These are phyloP conservation scores for Teratosphaeria gauchensis DNA, from an alignment of 2,329 filamentous ascomycete species.

Conservation along the genomic window DNA sequence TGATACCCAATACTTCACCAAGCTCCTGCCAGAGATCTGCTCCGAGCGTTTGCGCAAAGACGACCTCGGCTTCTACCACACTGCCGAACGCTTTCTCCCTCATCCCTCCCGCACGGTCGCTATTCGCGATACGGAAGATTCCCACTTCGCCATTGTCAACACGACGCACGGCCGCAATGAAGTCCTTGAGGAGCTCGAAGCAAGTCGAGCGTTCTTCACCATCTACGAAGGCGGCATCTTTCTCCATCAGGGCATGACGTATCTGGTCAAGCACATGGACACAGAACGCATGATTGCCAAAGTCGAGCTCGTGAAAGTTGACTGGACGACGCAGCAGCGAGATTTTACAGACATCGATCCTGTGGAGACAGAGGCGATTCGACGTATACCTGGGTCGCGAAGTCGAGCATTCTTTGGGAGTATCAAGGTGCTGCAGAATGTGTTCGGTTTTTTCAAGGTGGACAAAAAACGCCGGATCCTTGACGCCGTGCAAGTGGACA, in stretches of 20 bases:
- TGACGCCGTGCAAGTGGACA: constrained; percentile 87
- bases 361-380: constrained; percentile 80
- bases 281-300: constrained; percentile 73
- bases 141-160: constrained; percentile 91
- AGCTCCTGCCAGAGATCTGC: constrained; percentile 61
- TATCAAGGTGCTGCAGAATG: constrained; percentile 76
- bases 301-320: constrained; percentile 80
- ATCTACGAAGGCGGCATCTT: constrained; percentile 97
- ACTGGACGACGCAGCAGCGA: constrained; percentile 89
- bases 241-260: constrained; percentile 88
- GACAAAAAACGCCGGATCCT: constrained; percentile 76
- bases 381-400: constrained; percentile 53
- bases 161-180: constrained; percentile 71
- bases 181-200: constrained; percentile 91
- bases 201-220: constrained; percentile 87
- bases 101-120: constrained; percentile 72
- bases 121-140: constrained; percentile 81
- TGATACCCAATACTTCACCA: constrained; percentile 71
- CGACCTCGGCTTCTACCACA: constrained; percentile 75
- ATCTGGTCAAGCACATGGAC: constrained; percentile 80
- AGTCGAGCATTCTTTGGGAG: constrained; percentile 74
- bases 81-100: constrained; percentile 78
- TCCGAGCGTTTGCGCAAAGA: constrained; percentile 65
- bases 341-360: constrained; percentile 94
- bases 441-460: constrained; percentile 97